Evolutionary conservation across 2,329 filamentous ascomycete genomes (phyloP).

Genomic region (Phaeosphaeria sp.): DNA sequence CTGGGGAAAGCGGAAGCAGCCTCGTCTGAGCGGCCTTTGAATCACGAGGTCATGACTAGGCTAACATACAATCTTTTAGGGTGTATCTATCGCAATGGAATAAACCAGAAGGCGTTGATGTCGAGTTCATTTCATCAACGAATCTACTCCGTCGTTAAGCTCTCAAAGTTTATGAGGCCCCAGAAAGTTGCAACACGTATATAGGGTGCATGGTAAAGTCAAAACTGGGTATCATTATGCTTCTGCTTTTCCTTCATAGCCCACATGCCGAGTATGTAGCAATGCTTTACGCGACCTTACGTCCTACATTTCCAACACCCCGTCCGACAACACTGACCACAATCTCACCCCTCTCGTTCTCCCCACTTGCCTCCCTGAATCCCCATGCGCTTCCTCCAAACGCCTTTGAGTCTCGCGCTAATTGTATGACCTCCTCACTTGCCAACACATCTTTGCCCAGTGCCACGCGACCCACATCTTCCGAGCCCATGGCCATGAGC

Average conservation of each 20-base stretch:
- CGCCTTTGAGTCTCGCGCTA: slow-evolving; percentile 84
- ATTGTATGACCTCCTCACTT: slow-evolving; percentile 76
- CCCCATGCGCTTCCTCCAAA: slow-evolving; percentile 94
- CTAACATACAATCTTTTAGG: too few relatives aligned
- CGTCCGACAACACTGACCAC: slow-evolving; percentile 90
- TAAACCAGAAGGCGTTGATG: too few relatives aligned
- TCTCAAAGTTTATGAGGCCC: too few relatives aligned
- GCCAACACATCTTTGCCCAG: slow-evolving; percentile 82
- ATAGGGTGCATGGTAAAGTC: not conserved
- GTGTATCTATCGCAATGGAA: too few relatives aligned
- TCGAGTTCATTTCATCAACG: too few relatives aligned
- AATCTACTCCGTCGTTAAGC: too few relatives aligned
- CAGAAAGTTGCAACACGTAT: not conserved
- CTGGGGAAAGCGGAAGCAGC: too few relatives aligned
- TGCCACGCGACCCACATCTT: slow-evolving; percentile 88
- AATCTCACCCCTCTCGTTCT: slow-evolving; percentile 68
- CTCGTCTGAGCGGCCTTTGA: too few relatives aligned
- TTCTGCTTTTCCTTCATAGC: not conserved
- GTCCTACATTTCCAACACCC: slow-evolving; percentile 92
- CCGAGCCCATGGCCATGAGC: slow-evolving; percentile 97
- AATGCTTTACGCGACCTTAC: slow-evolving; percentile 73
- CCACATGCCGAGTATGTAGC: slow-evolving; percentile 1
- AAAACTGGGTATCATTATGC: slow-evolving; percentile 22
- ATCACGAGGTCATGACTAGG: too few relatives aligned
- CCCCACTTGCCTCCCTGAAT: slow-evolving; percentile 64